These are phyloP conservation scores for Xerocomus spinulosus DNA, from an alignment of 768 basidiomycete species.

Conservation along the genomic window DNA sequence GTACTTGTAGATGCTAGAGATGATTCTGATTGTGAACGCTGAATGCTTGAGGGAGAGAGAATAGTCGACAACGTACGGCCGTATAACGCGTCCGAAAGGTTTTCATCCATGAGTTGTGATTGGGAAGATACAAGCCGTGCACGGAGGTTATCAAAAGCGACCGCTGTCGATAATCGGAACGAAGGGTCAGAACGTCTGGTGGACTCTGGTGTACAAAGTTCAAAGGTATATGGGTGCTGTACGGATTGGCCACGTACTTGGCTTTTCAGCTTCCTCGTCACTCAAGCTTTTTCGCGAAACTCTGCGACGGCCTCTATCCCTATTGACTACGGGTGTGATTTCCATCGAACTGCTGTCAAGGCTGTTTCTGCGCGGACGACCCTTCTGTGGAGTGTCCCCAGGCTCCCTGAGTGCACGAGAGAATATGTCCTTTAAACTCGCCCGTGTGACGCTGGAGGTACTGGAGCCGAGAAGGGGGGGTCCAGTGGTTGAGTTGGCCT, in stretches of 20 bases:
- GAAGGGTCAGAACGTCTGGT: slow-evolving; percentile 32
- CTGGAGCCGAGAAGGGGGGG: slow-evolving; percentile 20
- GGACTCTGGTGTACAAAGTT: slow-evolving; percentile 18
- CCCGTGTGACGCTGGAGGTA: slow-evolving; percentile 47
- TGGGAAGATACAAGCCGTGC: slow-evolving; percentile 40
- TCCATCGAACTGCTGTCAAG: slow-evolving; percentile 59
- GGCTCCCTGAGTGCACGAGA: slow-evolving; percentile 61
- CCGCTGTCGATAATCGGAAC: slow-evolving; percentile 41
- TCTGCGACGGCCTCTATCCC: slow-evolving; percentile 41
- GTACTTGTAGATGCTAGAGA: slow-evolving; percentile 14
- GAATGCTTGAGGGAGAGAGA: background rate
- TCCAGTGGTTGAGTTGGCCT: slow-evolving; percentile 18
- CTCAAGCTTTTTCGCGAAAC: slow-evolving; percentile 57
- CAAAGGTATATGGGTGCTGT: slow-evolving; percentile 3
- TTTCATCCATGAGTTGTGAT: slow-evolving; percentile 36
- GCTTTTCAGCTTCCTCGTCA: slow-evolving; percentile 61
- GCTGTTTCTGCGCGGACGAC: slow-evolving; percentile 49
- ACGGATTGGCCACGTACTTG: slow-evolving; percentile 39
- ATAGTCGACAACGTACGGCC: slow-evolving; percentile 32
- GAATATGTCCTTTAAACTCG: slow-evolving; percentile 62
- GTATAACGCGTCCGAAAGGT: slow-evolving; percentile 28
- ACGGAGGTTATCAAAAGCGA: slow-evolving; percentile 44
- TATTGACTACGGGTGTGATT: slow-evolving; percentile 42
- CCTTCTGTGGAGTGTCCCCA: slow-evolving; percentile 60
- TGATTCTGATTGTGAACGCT: slow-evolving; percentile 9